Evolutionary conservation across 306 rosid genomes (phyloP).

Genomic region (Cicer bijugum): DNA sequence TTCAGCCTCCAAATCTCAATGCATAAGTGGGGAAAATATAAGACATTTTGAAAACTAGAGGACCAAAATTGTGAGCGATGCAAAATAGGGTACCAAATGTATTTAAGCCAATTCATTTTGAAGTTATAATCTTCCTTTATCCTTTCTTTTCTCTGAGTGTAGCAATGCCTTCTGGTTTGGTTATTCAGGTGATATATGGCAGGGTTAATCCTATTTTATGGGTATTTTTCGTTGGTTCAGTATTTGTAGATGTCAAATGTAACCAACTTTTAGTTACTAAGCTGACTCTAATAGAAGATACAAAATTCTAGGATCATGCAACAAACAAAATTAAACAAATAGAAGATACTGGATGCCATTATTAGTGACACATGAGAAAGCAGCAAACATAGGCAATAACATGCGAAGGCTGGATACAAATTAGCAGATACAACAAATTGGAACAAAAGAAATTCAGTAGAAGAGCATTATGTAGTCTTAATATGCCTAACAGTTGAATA

Average conservation of each 20-base stretch:
- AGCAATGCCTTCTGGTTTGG: constrained; percentile 6
- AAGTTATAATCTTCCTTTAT: constrained; percentile 3
- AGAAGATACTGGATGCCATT: constrained; percentile 6
- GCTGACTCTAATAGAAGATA: constrained; percentile 6
- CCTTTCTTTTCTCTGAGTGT: neutral
- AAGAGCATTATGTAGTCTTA: constrained; percentile 11
- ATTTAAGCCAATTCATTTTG: neutral
- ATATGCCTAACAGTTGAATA: neutral
- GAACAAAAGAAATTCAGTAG: neutral
- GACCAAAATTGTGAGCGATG: no score
- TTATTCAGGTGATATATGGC: constrained; percentile 11
- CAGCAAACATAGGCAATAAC: constrained; percentile 9
- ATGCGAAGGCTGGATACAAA: neutral
- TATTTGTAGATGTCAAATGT: neutral
- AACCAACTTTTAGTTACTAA: neutral
- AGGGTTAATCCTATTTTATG: constrained; percentile 1
- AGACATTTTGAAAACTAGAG: no score
- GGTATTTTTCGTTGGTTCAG: neutral
- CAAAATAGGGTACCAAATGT: no score
- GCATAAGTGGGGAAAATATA: no score
- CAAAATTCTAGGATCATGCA: constrained; percentile 3
- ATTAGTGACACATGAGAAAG: neutral
- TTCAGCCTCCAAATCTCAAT: no score
- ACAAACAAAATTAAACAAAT: constrained; percentile 1
- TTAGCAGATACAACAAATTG: neutral